phyloP scores from a whole-genome alignment of 345 rosid species.

The Noccaea caerulescens region DNA sequence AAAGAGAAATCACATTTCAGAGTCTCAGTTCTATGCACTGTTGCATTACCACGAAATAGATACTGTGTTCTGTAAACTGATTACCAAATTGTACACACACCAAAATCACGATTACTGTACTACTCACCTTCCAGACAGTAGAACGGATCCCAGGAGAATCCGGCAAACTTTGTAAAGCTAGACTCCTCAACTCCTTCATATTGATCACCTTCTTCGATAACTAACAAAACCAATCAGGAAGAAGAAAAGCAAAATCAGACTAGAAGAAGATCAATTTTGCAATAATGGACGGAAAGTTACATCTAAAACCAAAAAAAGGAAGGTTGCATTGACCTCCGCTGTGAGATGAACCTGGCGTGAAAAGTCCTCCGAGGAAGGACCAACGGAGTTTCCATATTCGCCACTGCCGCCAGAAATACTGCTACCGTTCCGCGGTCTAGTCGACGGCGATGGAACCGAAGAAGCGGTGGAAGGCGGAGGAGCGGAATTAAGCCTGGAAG shows the following conservation, averaged over 20 bases:
- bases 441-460: constrained; percentile 52
- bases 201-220: constrained; percentile 84
- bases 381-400: constrained; percentile 48
- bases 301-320: background rate
- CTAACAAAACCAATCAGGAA: constrained; percentile 41
- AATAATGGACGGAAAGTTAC: background rate
- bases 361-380: constrained; percentile 64
- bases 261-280: background rate
- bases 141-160: constrained; percentile 90
- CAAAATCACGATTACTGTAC: constrained; percentile 1
- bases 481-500: constrained; percentile 47
- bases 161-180: constrained; percentile 82
- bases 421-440: constrained; percentile 37
- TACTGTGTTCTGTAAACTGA: background rate
- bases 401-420: constrained; percentile 43
- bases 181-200: constrained; percentile 78
- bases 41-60: background rate
- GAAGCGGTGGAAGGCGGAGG: constrained; percentile 43
- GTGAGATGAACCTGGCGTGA: constrained; percentile 82
- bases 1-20: constrained; percentile 26
- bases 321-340: constrained; percentile 61
- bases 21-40: constrained; percentile 2
- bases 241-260: background rate
- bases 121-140: constrained; percentile 82
- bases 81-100: background rate